Evolutionary conservation across 1,284 basidiomycete genomes (phyloP).

Genomic region (Microbotryum lychnidis-dioicae): DNA sequence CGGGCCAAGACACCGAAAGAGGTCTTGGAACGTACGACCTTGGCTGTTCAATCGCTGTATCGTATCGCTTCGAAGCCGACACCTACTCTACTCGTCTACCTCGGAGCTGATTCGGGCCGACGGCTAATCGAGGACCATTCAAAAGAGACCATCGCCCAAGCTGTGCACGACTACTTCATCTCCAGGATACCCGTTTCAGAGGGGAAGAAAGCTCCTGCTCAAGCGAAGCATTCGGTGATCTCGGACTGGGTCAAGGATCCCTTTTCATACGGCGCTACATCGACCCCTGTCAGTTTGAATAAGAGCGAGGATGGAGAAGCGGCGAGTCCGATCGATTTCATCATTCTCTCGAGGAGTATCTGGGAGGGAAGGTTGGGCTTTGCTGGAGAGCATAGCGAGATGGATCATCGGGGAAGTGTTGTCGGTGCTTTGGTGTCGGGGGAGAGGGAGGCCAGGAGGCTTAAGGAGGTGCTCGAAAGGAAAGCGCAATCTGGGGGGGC

Average conservation of each 20-base stretch:
- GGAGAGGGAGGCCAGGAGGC: slow-evolving; percentile 41
- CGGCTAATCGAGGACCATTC: slow-evolving; percentile 26
- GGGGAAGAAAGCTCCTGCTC: neutral
- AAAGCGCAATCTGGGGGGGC: too few relatives aligned
- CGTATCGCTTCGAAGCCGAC: slow-evolving; percentile 16
- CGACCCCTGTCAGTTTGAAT: slow-evolving; percentile 43
- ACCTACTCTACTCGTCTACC: slow-evolving; percentile 31
- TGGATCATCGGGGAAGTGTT: slow-evolving; percentile 46
- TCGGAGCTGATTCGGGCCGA: slow-evolving; percentile 21
- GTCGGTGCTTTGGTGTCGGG: slow-evolving; percentile 44
- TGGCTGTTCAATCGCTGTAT: slow-evolving; percentile 29
- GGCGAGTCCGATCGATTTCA: slow-evolving; percentile 46
- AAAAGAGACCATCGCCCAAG: slow-evolving; percentile 36
- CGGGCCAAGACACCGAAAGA: slow-evolving; percentile 5
- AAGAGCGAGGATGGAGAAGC: slow-evolving; percentile 25
- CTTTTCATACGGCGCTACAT: slow-evolving; percentile 46
- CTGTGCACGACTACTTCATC: slow-evolving; percentile 40
- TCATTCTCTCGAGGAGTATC: slow-evolving; percentile 42
- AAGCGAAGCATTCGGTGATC: slow-evolving; percentile 33
- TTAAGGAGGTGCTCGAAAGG: slow-evolving; percentile 9
- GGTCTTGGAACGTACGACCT: slow-evolving; percentile 19
- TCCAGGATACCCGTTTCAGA: neutral
- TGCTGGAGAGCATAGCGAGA: slow-evolving; percentile 49
- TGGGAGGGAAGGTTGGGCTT: slow-evolving; percentile 46
- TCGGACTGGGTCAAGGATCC: slow-evolving; percentile 46